phyloP scores from a whole-genome alignment of 106 monocot genomes.

The Ottelia alismoides region DNA sequence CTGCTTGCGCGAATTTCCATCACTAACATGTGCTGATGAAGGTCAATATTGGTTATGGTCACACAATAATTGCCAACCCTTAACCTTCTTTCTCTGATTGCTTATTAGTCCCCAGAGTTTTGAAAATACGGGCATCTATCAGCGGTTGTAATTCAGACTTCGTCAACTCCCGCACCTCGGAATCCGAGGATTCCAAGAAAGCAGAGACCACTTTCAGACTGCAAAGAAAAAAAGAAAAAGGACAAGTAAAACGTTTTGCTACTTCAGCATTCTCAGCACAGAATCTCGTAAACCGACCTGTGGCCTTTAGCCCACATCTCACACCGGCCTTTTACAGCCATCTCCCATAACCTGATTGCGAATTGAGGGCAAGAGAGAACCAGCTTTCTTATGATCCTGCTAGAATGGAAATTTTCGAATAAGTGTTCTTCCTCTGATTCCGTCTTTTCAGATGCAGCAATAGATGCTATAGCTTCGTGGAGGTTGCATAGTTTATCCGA shows the following conservation, averaged over 20 bases:
- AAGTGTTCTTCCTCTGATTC: conserved; percentile 43
- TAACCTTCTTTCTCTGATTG: no score
- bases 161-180: conserved; percentile 26
- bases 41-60: no score
- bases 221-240: neutral
- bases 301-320: conserved; percentile 73
- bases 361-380: conserved; percentile 48
- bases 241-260: no score
- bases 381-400: conserved; percentile 65
- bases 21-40: no score
- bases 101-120: conserved; percentile 11
- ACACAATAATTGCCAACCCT: no score
- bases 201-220: conserved; percentile 70
- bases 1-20: no score
- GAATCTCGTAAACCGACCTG: no score
- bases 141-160: conserved; percentile 49
- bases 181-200: conserved; percentile 52
- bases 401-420: conserved; percentile 71
- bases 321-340: conserved; percentile 45
- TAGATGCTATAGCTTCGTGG: conserved; percentile 49
- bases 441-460: conserved; percentile 35
- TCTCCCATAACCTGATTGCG: conserved; percentile 52
- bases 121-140: conserved; percentile 50
- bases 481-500: conserved; percentile 24
- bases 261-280: no score